These are phyloP conservation scores for Trichoderma sp. DNA, from an alignment of 2,329 filamentous ascomycete species.

Conservation along the genomic window DNA sequence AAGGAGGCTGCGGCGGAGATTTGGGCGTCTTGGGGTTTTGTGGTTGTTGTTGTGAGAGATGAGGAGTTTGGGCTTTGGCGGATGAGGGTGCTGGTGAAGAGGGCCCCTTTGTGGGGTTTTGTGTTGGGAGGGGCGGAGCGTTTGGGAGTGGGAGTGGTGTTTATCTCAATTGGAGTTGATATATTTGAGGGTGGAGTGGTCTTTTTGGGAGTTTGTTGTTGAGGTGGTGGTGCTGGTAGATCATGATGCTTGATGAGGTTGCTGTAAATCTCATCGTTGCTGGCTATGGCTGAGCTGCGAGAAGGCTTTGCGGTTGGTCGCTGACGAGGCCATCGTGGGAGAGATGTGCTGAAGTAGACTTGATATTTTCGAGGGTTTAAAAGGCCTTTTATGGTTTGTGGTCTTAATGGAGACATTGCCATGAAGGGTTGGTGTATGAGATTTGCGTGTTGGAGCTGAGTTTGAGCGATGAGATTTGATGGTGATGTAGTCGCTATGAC, in stretches of 20 bases:
- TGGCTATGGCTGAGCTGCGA: not conserved
- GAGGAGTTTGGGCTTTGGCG: constrained; percentile 23
- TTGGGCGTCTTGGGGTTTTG: constrained; percentile 33
- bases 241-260: not conserved
- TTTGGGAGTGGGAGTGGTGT: not conserved
- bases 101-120: constrained; percentile 28
- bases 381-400: not conserved
- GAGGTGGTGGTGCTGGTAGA: not conserved
- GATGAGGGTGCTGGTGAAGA: constrained; percentile 31
- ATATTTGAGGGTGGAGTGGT: not conserved
- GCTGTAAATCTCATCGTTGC: not conserved
- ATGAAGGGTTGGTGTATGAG: not conserved
- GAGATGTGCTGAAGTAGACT: not conserved
- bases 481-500: not conserved
- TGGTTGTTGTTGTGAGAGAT: constrained; percentile 28
- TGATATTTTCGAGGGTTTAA: not conserved
- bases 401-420: not conserved
- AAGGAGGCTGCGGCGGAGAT: constrained; percentile 40
- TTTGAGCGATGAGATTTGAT: not conserved
- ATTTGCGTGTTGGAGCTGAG: not conserved
- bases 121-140: constrained; percentile 25
- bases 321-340: constrained; percentile 20
- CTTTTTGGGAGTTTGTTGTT: not conserved
- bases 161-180: not conserved
- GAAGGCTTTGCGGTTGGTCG: not conserved